A percentile compares a stretch with the other conserved stretches of the same genome.
These are phyloP conservation scores for Brassica incana DNA, from an alignment of 345 rosid genomes.

Conservation along the genomic window DNA sequence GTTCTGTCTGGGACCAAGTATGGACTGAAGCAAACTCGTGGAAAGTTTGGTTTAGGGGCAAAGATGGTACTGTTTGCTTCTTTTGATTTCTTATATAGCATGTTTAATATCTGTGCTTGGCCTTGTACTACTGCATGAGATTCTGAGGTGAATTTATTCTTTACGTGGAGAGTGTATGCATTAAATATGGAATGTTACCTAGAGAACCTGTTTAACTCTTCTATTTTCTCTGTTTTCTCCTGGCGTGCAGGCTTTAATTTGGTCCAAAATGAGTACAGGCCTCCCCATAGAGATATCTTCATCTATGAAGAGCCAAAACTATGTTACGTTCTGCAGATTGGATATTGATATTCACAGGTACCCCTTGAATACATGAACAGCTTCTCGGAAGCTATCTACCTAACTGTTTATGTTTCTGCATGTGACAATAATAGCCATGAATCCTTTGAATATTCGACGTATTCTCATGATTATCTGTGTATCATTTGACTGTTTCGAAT, in stretches of 20 bases:
- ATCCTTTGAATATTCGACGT: neutral
- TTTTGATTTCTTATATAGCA: neutral
- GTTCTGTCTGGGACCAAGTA: constrained; percentile 95
- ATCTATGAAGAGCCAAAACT: constrained; percentile 82
- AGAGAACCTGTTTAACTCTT: constrained; percentile 12
- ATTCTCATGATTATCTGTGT: constrained; percentile 8
- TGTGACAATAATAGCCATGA: constrained; percentile 13
- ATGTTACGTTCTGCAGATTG: constrained; percentile 78
- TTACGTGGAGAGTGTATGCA: neutral
- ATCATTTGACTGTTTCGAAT: constrained; percentile 1
- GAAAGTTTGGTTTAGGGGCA: constrained; percentile 98
- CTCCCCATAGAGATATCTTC: constrained; percentile 93
- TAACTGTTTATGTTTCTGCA: constrained; percentile 5
- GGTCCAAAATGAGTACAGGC: constrained; percentile 99
- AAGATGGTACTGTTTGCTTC: constrained; percentile 66
- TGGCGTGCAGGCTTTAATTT: constrained; percentile 81
- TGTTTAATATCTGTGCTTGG: constrained; percentile 13
- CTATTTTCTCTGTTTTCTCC: constrained; percentile 15
- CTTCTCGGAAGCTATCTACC: neutral
- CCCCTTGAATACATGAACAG: constrained; percentile 16
- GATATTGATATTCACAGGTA: constrained; percentile 96
- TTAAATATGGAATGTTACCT: neutral
- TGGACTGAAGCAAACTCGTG: constrained; percentile 97
- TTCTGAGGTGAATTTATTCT: constrained; percentile 1
- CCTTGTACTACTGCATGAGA: constrained; percentile 4